Conservation (phyloP, 306 rosid species). For the Echinosophora koreensis region DNA sequence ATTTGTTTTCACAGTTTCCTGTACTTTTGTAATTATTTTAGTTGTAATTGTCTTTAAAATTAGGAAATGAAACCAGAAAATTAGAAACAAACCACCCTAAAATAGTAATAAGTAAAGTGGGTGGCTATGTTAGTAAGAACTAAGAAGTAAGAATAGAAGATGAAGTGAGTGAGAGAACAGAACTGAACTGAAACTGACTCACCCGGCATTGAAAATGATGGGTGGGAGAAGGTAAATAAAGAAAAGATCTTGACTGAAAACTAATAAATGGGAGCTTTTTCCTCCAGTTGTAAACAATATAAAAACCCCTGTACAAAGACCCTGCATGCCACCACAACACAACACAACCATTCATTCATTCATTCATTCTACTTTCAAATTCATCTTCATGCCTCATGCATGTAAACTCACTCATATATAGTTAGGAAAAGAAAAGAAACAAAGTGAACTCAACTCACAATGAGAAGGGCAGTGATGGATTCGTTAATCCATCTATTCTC, state of each 20-base stretch:
- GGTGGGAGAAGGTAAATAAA: conserved; percentile 98
- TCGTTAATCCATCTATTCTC: conserved; percentile 92
- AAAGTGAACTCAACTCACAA: conserved; percentile 58
- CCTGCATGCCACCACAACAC: conserved; percentile 73
- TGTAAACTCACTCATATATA: no score
- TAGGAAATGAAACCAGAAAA: no score
- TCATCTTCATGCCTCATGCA: neutral
- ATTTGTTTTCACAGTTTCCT: no score
- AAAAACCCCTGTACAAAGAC: conserved; percentile 78
- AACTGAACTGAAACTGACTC: conserved; percentile 15
- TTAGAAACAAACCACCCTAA: no score
- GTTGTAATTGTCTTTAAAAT: no score
- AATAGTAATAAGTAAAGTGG: neutral
- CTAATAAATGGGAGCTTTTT: conserved; percentile 85
- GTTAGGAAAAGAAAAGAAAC: no score
- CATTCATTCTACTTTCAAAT: neutral
- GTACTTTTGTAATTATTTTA: no score
- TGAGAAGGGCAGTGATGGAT: conserved; percentile 89
- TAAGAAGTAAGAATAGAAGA: neutral
- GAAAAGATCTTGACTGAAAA: conserved; percentile 93
- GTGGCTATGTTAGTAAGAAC: neutral
- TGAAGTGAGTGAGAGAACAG: neutral
- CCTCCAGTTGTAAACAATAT: conserved; percentile 83
- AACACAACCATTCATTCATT: neutral
- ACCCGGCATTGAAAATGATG: conserved; percentile 99